Evolutionary conservation across 306 rosid genomes (phyloP).

Genomic region (Lotus japonicus): DNA sequence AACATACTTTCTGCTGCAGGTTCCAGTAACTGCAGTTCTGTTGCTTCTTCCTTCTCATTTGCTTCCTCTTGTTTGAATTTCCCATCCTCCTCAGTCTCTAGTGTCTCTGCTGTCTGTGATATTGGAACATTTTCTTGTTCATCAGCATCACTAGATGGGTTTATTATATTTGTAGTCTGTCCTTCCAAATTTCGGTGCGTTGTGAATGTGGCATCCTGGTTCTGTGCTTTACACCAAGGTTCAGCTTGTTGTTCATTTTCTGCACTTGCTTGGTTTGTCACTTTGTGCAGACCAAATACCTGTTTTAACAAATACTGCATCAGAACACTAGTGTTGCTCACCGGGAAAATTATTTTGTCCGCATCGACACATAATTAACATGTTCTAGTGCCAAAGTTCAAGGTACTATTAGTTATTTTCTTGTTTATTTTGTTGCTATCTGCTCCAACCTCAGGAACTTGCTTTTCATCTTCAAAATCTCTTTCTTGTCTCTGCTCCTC

Average conservation of each 20-base stretch:
- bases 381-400: background rate
- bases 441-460: slow-evolving; percentile 10
- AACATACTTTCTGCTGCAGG: background rate
- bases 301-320: slow-evolving; percentile 5
- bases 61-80: background rate
- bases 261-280: background rate
- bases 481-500: slow-evolving; percentile 5
- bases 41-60: background rate
- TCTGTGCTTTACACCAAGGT: background rate
- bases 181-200: background rate
- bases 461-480: background rate
- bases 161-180: background rate
- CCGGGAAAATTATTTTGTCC: background rate
- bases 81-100: background rate
- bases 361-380: background rate
- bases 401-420: background rate
- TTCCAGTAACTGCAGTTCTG: background rate
- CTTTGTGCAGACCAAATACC: slow-evolving; percentile 4
- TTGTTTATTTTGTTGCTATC: background rate
- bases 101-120: background rate
- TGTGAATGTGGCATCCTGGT: background rate
- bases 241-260: background rate
- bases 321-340: background rate
- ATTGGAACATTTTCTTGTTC: background rate
- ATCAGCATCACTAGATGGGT: background rate